Base-by-base conservation (phyloP, 345 rosid genomes). In the Syzygium aromaticum region DNA sequence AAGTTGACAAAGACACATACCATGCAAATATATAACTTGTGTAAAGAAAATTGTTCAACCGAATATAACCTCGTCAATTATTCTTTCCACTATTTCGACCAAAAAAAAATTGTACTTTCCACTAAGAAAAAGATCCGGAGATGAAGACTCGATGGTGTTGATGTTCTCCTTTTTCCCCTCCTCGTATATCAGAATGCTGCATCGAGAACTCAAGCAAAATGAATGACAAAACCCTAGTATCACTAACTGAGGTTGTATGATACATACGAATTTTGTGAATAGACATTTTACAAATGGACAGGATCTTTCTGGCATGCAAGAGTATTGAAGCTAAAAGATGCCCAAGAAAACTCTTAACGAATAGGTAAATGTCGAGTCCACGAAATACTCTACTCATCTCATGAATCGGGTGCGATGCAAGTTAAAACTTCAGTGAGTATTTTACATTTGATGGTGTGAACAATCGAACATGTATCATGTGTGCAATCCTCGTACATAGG, bases 341-440 rank as follows among this genome's bases (percentile, higher is more conserved):
- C 30, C 9, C 9, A 3, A 61, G 38, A n/a, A 61, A n/a, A 13
- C 73, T 61, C 73, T 6, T 64, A 0, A 21, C 46, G 2, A 67
- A 33, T 67, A 8, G 78, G 38, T 67, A 67, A n/a, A 67, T 33
- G 1, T 67, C 1, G 43, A 33, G 78, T 67, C 19, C 78, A 17
- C 8, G 13, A 33, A 67, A 13, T 9, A 4, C 46, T 17, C 13
- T 67, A 33, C 46, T 67, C 13, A 67, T 33, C 78, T 33, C 78
- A 33, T 2, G 46, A 33, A 33, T 67, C 78, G 12, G 0, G 40
- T 0, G 78, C 0, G 0, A 8, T 1, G n/a, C 28, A 9, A 57
- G 28, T 57, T 23, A 23, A 25, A 57, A 30, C 11, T 67, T 11
- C 13, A 33, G 3, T 2, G 78, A 33, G 3, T 17, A 33, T 17